These are phyloP conservation scores for Exophiala lecanii-corni DNA, from an alignment of 2,329 filamentous ascomycete species.

Conservation along the genomic window DNA sequence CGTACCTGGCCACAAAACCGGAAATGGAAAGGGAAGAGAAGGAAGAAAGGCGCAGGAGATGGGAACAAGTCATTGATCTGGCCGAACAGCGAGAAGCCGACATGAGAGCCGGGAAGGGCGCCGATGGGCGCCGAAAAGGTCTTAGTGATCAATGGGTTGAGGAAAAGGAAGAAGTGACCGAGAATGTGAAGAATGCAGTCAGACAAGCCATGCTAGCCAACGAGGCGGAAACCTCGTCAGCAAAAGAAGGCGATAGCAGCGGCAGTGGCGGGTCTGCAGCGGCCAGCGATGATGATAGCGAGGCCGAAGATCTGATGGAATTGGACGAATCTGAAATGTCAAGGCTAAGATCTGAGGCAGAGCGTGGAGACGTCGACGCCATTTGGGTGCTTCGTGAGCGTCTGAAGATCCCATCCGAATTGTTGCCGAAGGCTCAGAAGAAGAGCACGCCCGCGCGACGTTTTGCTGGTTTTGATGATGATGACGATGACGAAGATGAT, in stretches of 20 bases:
- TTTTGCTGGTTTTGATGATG: constrained; percentile 46
- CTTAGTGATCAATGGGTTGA: constrained; percentile 88
- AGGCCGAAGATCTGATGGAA: constrained; percentile 30
- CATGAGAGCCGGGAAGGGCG: constrained; percentile 60
- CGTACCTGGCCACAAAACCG: constrained; percentile 91
- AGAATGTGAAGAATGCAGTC: constrained; percentile 75
- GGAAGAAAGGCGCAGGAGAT: constrained; percentile 75
- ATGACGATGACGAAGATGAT: constrained; percentile 32
- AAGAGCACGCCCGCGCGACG: constrained; percentile 27
- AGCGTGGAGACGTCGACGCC: constrained; percentile 26
- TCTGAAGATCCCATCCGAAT: constrained; percentile 20
- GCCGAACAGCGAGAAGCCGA: constrained; percentile 81
- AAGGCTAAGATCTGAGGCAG: constrained; percentile 22
- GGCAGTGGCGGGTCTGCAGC: constrained; percentile 31
- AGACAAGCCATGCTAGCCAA: constrained; percentile 66
- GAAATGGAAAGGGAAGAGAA: constrained; percentile 96
- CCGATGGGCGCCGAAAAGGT: constrained; percentile 53
- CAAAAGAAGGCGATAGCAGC: constrained; percentile 37
- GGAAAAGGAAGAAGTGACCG: constrained; percentile 82
- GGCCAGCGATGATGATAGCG: constrained; percentile 38
- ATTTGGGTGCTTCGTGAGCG: constrained; percentile 28
- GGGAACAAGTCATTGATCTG: constrained; percentile 82
- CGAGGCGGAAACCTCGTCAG: constrained; percentile 35
- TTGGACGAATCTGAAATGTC: constrained; percentile 25
- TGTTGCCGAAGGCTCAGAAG: constrained; percentile 21